These are phyloP conservation scores for Globisporangium polare DNA, from an alignment of 352 stramenopile species.

Conservation along the genomic window DNA sequence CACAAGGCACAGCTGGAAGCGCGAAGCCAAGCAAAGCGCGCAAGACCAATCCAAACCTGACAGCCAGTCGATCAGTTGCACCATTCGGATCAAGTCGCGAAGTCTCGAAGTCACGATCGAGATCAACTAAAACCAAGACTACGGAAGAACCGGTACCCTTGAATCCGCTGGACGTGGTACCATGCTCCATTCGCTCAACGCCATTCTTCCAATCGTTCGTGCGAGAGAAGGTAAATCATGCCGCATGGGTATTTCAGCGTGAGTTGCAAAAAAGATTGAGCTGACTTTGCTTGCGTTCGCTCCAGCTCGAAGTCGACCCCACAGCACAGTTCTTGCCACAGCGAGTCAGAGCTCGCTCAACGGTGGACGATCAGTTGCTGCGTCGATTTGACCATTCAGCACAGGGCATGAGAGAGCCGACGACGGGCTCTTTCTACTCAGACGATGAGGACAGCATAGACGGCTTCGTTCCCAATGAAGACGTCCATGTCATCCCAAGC, in stretches of 20 bases:
- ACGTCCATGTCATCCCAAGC: conserved; percentile 11
- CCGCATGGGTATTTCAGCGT: neutral
- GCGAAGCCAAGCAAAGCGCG: neutral
- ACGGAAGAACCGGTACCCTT: neutral
- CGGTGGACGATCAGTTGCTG: conserved; percentile 16
- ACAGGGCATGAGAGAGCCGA: neutral
- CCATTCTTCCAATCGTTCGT: conserved; percentile 20
- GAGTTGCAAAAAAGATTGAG: neutral
- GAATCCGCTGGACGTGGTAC: neutral
- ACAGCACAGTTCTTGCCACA: neutral
- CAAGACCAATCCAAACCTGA: neutral
- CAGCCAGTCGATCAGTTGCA: neutral
- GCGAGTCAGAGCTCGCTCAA: conserved; percentile 6
- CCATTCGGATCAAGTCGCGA: neutral
- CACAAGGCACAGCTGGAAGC: neutral
- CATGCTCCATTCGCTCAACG: conserved; percentile 5
- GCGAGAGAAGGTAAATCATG: conserved; percentile 15
- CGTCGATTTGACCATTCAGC: neutral
- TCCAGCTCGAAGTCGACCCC: neutral
- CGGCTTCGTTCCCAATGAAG: conserved; percentile 2
- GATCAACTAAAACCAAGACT: neutral
- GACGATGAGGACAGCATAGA: neutral
- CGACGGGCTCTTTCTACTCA: neutral
- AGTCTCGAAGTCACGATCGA: neutral
- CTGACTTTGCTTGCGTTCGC: neutral